These are phyloP conservation scores for Brettanomyces nanus DNA, from an alignment of 805 yeast genomes.

Conservation along the genomic window DNA sequence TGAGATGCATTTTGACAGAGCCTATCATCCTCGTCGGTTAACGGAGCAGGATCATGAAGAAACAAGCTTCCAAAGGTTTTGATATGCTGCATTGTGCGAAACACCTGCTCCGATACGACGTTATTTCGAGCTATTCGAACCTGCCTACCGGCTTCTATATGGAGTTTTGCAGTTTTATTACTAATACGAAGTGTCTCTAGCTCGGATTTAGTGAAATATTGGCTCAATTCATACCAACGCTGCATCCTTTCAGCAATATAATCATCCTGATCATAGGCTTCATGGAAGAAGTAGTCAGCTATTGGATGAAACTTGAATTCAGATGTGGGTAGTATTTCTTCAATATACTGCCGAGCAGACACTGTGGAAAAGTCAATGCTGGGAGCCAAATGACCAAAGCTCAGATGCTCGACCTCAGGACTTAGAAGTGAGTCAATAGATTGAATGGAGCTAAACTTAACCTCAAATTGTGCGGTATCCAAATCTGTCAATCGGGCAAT, in stretches of 20 bases:
- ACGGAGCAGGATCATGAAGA: background rate
- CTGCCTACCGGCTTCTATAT: background rate
- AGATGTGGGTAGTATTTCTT: background rate
- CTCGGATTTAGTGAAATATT: background rate
- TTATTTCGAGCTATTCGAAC: background rate
- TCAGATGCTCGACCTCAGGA: background rate
- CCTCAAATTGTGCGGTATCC: background rate
- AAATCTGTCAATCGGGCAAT: background rate
- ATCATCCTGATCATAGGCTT: background rate
- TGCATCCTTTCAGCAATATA: background rate
- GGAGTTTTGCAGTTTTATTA: background rate
- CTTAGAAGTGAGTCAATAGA: background rate
- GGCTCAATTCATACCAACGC: background rate
- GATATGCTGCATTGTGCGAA: background rate
- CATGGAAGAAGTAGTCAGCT: background rate
- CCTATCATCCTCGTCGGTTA: background rate
- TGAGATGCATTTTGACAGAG: conserved; percentile 6
- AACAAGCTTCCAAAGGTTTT: background rate
- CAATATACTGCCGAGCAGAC: no score
- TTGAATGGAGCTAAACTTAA: background rate
- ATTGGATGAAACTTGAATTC: background rate
- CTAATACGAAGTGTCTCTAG: background rate
- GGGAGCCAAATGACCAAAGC: background rate
- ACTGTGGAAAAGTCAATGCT: no score
- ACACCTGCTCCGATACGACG: background rate